Evolutionary conservation across 2,329 filamentous ascomycete genomes (phyloP).

Genomic region (Scopulariopsis brevicaulis): DNA sequence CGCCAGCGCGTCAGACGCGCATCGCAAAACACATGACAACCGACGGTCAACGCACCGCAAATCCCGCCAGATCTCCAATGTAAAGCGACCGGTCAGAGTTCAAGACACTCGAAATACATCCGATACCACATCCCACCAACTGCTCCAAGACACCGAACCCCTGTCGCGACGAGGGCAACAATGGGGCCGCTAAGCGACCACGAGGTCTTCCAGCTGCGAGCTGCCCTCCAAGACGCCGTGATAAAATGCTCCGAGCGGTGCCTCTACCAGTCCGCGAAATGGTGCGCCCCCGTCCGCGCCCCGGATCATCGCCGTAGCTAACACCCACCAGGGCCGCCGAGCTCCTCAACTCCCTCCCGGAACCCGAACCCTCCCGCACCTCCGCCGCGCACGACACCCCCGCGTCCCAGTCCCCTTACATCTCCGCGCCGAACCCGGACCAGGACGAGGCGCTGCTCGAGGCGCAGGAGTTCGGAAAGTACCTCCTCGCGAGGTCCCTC

Average conservation of each 20-base stretch:
- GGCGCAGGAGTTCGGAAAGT: slow-evolving; percentile 67
- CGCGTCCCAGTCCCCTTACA: slow-evolving; percentile 28
- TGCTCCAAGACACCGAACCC: not conserved
- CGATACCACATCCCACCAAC: not conserved
- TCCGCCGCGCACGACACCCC: slow-evolving; percentile 13
- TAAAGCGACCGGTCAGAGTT: no score
- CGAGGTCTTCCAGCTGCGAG: slow-evolving; percentile 54
- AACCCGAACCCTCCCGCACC: slow-evolving; percentile 44
- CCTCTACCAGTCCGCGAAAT: slow-evolving; percentile 93
- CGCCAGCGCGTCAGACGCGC: no score
- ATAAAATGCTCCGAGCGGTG: slow-evolving; percentile 90
- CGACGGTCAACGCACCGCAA: no score
- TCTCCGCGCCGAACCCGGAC: slow-evolving; percentile 49
- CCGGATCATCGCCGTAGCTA: not conserved
- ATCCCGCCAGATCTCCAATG: no score
- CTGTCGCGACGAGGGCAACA: not conserved
- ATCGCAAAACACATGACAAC: no score
- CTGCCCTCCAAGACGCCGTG: slow-evolving; percentile 71
- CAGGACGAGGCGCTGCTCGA: slow-evolving; percentile 66
- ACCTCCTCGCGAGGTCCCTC: slow-evolving; percentile 82
- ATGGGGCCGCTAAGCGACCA: slow-evolving; percentile 33
- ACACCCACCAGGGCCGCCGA: slow-evolving; percentile 67
- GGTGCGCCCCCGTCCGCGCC: slow-evolving; percentile 37
- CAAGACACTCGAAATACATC: no score
- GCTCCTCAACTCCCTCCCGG: slow-evolving; percentile 72